These are phyloP conservation scores for Zarea fungicola DNA, from an alignment of 2,329 filamentous ascomycete genomes.

Conservation along the genomic window DNA sequence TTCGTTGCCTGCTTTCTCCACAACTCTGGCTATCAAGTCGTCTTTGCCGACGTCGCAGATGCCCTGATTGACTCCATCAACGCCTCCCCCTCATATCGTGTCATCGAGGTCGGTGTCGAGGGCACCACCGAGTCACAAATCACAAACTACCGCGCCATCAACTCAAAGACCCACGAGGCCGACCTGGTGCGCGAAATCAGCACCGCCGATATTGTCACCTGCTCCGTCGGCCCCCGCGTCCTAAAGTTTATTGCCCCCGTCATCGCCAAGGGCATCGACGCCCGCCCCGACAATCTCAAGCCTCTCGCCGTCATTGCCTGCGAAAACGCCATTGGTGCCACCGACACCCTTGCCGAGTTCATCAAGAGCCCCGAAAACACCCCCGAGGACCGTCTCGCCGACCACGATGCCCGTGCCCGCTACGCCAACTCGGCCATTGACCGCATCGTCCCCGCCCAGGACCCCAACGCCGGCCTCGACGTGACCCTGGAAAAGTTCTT, in stretches of 20 bases:
- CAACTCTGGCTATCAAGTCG: constrained; percentile 89
- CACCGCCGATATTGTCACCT: constrained; percentile 86
- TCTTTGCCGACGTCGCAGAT: constrained; percentile 94
- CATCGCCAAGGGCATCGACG: constrained; percentile 90
- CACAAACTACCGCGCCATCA: constrained; percentile 94
- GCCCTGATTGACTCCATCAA: constrained; percentile 76
- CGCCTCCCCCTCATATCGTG: constrained; percentile 69
- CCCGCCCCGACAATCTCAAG: constrained; percentile 49
- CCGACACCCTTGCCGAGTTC: constrained; percentile 75
- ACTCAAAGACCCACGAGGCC: constrained; percentile 79
- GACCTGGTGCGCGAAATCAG: constrained; percentile 81
- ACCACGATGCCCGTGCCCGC: constrained; percentile 68
- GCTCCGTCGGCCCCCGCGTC: constrained; percentile 92
- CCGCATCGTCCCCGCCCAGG: constrained; percentile 92
- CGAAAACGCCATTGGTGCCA: constrained; percentile 95
- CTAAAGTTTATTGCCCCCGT: constrained; percentile 94
- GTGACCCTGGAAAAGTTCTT: constrained; percentile 98
- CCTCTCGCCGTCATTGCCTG: constrained; percentile 92
- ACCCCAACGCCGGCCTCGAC: constrained; percentile 71
- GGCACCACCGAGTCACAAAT: constrained; percentile 78
- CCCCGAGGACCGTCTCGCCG: constrained; percentile 57
- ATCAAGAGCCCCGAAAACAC: constrained; percentile 75
- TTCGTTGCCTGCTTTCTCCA: constrained; percentile 90
- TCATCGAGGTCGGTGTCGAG: constrained; percentile 86
- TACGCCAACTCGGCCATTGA: constrained; percentile 99